A percentile compares a stretch with the other conserved stretches of the same genome.
These are phyloP conservation scores for Colletotrichum tabaci DNA, from an alignment of 2,329 filamentous ascomycete species.

Conservation along the genomic window DNA sequence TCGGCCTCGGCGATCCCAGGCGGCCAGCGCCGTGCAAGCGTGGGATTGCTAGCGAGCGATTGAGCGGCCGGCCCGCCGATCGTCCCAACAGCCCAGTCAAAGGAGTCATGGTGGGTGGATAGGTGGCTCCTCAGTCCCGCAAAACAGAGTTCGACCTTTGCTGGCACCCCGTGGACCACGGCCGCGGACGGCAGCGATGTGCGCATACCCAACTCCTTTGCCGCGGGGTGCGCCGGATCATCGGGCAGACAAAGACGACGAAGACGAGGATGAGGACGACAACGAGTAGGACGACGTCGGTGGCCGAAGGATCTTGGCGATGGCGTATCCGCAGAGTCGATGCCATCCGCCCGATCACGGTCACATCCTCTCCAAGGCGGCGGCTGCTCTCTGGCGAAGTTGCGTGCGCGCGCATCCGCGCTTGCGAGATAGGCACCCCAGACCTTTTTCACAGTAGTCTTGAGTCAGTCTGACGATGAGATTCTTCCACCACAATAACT, in stretches of 20 bases:
- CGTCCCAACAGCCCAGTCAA: background rate
- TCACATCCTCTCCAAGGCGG: too few relatives aligned
- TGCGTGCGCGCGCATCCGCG: background rate
- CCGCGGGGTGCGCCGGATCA: constrained; percentile 31
- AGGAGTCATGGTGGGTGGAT: background rate
- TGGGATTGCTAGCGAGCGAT: constrained; percentile 9
- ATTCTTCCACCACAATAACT: too few relatives aligned
- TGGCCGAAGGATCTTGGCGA: too few relatives aligned
- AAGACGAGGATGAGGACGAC: background rate
- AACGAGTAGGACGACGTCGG: background rate
- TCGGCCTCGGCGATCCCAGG: constrained; percentile 33
- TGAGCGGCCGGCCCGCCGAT: constrained; percentile 35
- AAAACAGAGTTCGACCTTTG: constrained; percentile 31
- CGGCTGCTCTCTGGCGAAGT: background rate
- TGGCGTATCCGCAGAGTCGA: too few relatives aligned
- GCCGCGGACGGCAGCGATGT: constrained; percentile 29
- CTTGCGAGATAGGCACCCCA: constrained; percentile 15
- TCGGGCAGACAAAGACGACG: background rate
- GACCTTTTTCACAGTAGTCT: background rate
- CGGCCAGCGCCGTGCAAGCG: constrained; percentile 34
- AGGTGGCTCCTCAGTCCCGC: background rate
- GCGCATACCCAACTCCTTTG: constrained; percentile 3
- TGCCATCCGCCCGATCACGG: too few relatives aligned
- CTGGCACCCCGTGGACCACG: background rate
- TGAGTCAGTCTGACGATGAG: constrained; percentile 21